Conservation (phyloP, 257 asterid species). For the Nicotiana knightiana region DNA sequence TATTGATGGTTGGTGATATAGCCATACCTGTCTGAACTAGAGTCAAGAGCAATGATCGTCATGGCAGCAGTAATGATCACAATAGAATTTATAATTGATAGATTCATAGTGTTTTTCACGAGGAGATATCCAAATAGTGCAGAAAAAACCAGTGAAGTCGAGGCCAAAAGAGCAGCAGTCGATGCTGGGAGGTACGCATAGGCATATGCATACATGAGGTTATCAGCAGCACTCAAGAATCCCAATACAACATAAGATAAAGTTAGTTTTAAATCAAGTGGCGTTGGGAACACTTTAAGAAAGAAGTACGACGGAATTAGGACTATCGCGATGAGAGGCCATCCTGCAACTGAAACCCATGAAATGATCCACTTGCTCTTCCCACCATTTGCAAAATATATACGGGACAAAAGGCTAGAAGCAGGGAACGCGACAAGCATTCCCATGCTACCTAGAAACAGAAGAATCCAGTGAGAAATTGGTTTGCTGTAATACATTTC, state of each 20-base stretch:
- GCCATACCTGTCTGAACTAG: constrained; percentile 61
- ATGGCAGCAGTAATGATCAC: constrained; percentile 73
- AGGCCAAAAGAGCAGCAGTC: constrained; percentile 80
- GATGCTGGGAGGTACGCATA: constrained; percentile 91
- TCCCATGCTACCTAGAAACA: constrained; percentile 49
- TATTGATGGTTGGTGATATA: constrained; percentile 43
- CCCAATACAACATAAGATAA: constrained; percentile 57
- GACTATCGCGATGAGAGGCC: constrained; percentile 69
- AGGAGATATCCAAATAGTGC: constrained; percentile 69
- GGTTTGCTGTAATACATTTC: constrained; percentile 53
- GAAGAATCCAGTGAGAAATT: constrained; percentile 67
- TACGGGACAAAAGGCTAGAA: constrained; percentile 78
- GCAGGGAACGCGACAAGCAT: constrained; percentile 86
- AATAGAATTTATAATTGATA: constrained; percentile 51
- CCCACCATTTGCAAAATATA: constrained; percentile 81
- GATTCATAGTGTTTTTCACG: constrained; percentile 71
- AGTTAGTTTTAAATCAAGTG: constrained; percentile 44
- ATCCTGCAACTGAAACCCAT: constrained; percentile 92
- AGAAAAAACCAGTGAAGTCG: constrained; percentile 64
- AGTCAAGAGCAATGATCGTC: constrained; percentile 80
- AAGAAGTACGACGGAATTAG: constrained; percentile 57
- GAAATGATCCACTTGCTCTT: constrained; percentile 84
- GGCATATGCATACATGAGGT: constrained; percentile 90
- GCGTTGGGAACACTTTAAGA: constrained; percentile 53
- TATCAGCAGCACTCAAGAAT: constrained; percentile 72